phyloP scores from a whole-genome alignment of 225 moss, liverwort and hornwort species.

The Rhytidiadelphus loreus region DNA sequence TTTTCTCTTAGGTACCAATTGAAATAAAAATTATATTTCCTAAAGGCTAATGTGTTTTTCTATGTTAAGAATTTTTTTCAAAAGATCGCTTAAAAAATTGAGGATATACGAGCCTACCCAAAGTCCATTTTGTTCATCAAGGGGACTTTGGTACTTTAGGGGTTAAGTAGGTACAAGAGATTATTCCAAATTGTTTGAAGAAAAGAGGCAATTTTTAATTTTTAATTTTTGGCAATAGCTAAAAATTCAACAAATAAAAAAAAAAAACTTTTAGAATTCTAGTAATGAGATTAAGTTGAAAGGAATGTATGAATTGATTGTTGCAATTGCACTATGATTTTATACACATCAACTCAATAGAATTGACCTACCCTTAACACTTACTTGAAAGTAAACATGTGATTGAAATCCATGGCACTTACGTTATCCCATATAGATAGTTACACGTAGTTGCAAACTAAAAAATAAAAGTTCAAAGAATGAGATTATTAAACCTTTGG shows the following conservation, averaged over 20 bases:
- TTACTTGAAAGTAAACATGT: neutral
- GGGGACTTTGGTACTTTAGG: neutral
- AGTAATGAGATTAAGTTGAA: neutral
- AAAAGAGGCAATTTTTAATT: neutral
- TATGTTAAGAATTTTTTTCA: neutral
- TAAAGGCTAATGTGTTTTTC: neutral
- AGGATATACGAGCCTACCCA: rapidly evolving
- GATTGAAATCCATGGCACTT: neutral
- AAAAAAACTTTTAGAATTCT: neutral
- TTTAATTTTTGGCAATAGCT: neutral
- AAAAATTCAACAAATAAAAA: neutral
- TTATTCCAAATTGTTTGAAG: neutral
- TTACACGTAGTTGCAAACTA: neutral
- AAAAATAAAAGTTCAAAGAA: neutral
- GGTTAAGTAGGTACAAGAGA: neutral
- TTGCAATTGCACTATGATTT: neutral
- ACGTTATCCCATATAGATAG: neutral
- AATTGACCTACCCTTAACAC: neutral
- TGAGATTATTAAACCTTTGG: too few species aligned
- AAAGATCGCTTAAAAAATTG: neutral
- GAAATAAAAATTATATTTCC: neutral
- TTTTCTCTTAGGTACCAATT: rapidly evolving
- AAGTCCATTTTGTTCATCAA: neutral
- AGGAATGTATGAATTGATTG: neutral
- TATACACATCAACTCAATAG: neutral